Conservation (phyloP, 202 grass and related monocot species). For the Musa balbisiana region DNA sequence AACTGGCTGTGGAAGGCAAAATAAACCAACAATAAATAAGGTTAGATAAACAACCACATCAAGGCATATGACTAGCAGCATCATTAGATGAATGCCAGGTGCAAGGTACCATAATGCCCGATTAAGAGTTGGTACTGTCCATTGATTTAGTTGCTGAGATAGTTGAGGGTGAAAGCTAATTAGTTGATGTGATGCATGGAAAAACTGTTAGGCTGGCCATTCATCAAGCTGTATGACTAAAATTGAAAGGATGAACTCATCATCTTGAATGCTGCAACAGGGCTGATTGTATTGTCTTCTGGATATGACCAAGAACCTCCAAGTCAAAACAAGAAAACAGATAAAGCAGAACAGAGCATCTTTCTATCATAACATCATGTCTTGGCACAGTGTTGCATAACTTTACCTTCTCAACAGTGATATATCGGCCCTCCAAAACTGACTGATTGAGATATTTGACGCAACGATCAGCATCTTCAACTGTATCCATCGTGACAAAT, state of each 20-base stretch:
- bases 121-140: conserved; percentile 14
- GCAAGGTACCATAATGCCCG: conserved; percentile 12
- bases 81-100: conserved; percentile 8
- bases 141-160: conserved; percentile 24
- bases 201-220: conserved; percentile 11
- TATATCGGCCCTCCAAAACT: conserved; percentile 22
- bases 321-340: conserved; percentile 4
- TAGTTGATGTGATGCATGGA: conserved; percentile 23
- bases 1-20: neutral
- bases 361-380: neutral
- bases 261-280: conserved; percentile 27
- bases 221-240: conserved; percentile 18
- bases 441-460: conserved; percentile 23
- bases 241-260: conserved; percentile 23
- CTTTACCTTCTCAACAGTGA: conserved; percentile 20
- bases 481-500: conserved; percentile 18
- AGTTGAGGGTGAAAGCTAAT: conserved; percentile 20
- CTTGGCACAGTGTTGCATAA: neutral
- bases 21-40: neutral
- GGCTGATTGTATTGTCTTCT: conserved; percentile 14
- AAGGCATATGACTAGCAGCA: conserved; percentile 1
- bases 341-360: conserved; percentile 3
- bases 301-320: conserved; percentile 18
- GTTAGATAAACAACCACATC: neutral
- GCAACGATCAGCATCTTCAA: conserved; percentile 4